Evolutionary conservation across 2,329 filamentous ascomycete genomes (phyloP), one percentile per base, ranked within the genome.

Genomic region (Colletotrichum navitas): DNA sequence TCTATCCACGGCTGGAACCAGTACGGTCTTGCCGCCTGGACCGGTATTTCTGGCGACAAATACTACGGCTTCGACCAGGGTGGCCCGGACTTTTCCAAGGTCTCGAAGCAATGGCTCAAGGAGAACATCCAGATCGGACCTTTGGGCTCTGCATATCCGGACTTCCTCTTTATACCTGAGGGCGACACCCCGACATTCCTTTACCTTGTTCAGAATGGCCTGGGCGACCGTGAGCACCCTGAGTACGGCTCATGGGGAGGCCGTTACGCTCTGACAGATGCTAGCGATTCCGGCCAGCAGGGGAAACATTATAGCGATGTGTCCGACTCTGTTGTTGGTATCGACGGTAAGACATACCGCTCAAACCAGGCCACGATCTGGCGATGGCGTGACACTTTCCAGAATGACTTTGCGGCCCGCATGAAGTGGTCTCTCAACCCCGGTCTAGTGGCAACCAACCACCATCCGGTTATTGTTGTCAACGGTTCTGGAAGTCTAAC

Each of bases 1-100:
- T 87, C 85, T 0, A 77, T 89, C 1, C 88, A 90, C 74, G 86
- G 83, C 11, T 90, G 85, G 83, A 87, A 86, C 73, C 80, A 86
- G 60, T 91, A 90, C 71, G 83, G 81, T 2, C 75, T 85, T 56
- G 88, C 88, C 0, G 79, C 87, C 0, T 90, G 88, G 88, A 83
- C 81, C 1, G 88, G 88, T 1, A 90, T 90, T 45, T 86, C 77
- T 18, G 71, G 67, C 3, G 63, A 63, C 21, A 68, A 63, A 26
- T 68, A 68, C 52, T 84, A 87, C 63, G 55, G 56, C 34, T 84
- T 87, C 64, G 77, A 83, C 55, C 82, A 84, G 5, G 86, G 86
- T 1, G 76, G 77, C 0, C 85, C 87, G 0, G 85, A 89, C 68
- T 80, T 80, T 55, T 78, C 80, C 8, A 84, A 84, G 60, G 79